phyloP scores from a whole-genome alignment of 345 rosid species.

The Arabidopsis arenosa region DNA sequence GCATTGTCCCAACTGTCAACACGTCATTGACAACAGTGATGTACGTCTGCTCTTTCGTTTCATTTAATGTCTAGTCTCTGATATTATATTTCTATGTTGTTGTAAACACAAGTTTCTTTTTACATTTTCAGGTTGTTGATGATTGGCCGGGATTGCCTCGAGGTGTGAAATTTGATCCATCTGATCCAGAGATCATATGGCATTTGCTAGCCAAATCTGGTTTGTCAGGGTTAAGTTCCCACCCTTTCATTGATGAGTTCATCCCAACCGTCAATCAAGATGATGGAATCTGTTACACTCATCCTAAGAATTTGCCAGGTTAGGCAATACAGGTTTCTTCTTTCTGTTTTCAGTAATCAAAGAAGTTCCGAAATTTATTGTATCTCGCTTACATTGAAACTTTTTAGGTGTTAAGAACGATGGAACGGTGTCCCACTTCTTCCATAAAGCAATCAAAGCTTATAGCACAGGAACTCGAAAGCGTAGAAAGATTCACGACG shows the following conservation, averaged over 20 bases:
- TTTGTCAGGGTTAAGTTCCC: slow-evolving; percentile 52
- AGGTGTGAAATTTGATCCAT: slow-evolving; percentile 96
- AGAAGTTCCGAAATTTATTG: not conserved
- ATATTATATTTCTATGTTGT: not conserved
- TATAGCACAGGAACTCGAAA: slow-evolving; percentile 89
- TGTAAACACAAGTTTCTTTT: not conserved
- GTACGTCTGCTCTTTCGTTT: slow-evolving; percentile 44
- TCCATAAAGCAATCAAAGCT: slow-evolving; percentile 88
- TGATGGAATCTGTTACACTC: slow-evolving; percentile 96
- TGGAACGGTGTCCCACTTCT: slow-evolving; percentile 80
- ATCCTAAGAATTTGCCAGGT: slow-evolving; percentile 96
- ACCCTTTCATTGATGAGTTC: slow-evolving; percentile 85
- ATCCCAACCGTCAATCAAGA: slow-evolving; percentile 78
- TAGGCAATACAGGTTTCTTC: slow-evolving; percentile 15
- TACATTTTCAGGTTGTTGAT: slow-evolving; percentile 62
- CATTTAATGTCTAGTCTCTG: not conserved
- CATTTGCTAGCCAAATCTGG: slow-evolving; percentile 81
- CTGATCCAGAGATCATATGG: slow-evolving; percentile 90
- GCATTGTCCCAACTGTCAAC: slow-evolving; percentile 82
- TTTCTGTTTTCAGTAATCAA: slow-evolving; percentile 13
- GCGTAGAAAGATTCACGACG: slow-evolving; percentile 89
- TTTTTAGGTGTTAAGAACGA: slow-evolving; percentile 76
- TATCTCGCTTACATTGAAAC: slow-evolving; percentile 3
- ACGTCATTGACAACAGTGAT: slow-evolving; percentile 84
- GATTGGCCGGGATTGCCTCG: slow-evolving; percentile 94